Base-by-base conservation (phyloP, 2,329 filamentous ascomycete species). In the Sphaerulina populicola region DNA sequence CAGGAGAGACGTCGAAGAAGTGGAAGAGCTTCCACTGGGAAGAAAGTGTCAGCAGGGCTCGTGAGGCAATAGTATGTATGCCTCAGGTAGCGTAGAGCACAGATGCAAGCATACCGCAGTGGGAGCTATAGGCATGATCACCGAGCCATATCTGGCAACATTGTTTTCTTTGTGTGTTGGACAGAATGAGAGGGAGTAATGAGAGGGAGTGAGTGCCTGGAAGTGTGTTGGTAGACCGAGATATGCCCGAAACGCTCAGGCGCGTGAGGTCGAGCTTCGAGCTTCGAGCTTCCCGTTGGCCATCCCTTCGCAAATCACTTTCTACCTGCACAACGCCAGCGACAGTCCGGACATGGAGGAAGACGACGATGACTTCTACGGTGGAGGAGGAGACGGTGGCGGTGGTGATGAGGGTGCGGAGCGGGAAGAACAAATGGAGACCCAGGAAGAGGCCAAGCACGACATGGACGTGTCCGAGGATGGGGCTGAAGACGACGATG, bases 21-120 rank as follows among this genome's bases (percentile, higher is more conserved):
- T 94, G 90, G 76, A 98, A 98, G 62, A 86, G 84, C 86, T 96
- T 96, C 91, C 93, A 97, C 91, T 95, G 59, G 45, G 23, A 27
- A 42, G 51, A 44, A 10, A n/a, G n/a, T n/a, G 27, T 59, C 10
- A 52, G 44, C 38, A 15, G 37, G 1, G 36, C 7, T 40, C 14
- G 36, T 6, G 23, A 27, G 4, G 23, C 23, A 27, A 27, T 27
- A 27, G 23, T 27, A 27, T 27, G 23, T 27, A 27, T 27, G 23
- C 23, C 5, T 27, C 1, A 27, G n/a, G n/a, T n/a, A 14, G 36
- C n/a, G 18, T 18, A 3, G 18, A 33, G 23, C n/a, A 11, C 38
- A 8, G 12, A 11, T 23, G 14, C 23, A 8, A 14, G 12, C 55
- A 41, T 59, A 66, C 64, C 60, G 64, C 64, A 58, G 62, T 65